Conservation (phyloP, 805 yeast genomes). For the Candida easanensis region DNA sequence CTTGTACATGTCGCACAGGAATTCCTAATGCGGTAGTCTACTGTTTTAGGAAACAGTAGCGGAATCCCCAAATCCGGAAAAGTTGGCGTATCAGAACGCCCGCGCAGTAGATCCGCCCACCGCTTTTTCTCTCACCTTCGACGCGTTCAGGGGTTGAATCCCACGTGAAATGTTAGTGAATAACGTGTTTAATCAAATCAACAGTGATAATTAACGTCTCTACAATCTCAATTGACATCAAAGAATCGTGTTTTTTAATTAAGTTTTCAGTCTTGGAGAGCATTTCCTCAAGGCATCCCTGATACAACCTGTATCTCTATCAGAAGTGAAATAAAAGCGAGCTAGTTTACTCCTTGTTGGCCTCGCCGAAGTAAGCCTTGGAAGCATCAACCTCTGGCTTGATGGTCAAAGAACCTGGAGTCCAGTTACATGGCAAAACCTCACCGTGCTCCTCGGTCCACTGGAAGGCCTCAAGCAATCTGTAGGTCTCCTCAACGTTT, state of each 20-base stretch:
- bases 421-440: conserved; percentile 99
- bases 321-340: neutral
- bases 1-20: neutral
- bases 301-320: no score
- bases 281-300: no score
- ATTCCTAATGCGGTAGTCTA: neutral
- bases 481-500: conserved; percentile 95
- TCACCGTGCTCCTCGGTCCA: conserved; percentile 99
- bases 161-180: no score
- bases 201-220: no score
- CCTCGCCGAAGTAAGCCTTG: conserved; percentile 74
- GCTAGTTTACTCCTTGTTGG: conserved; percentile 32
- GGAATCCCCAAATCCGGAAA: conserved; percentile 1
- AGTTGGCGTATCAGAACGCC: conserved; percentile 1
- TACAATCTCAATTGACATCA: neutral
- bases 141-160: no score
- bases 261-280: neutral
- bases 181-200: no score
- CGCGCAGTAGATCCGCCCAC: no score
- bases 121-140: no score
- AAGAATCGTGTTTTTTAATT: neutral
- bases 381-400: conserved; percentile 77
- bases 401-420: conserved; percentile 90
- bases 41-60: neutral
- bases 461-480: conserved; percentile 98